Base-by-base conservation (phyloP, 768 basidiomycete species). In the Coprinellus aureogranulatus region DNA sequence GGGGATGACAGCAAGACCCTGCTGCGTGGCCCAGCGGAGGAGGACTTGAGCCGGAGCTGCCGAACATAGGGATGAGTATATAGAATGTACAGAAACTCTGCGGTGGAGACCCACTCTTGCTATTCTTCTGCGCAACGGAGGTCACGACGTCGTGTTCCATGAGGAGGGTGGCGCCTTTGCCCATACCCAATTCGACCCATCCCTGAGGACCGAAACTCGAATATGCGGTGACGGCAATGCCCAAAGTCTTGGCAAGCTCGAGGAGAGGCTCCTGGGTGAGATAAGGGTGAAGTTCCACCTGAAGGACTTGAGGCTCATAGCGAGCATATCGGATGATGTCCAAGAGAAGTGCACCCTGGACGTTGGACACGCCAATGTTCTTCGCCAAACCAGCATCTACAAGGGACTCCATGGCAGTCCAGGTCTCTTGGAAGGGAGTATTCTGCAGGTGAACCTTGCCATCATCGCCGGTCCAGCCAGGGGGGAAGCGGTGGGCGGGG, bases 271-370 rank as follows among this genome's bases (percentile, higher is more conserved):
- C 73, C 63, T 89, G 85, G 5, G 82, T 79, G 58, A 88, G 78
- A 70, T 85, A 88, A 3, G 89, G 89, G 69, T 92, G 90, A 2
- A 84, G 70, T 70, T 86, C 84, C 20, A 87, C 79, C 67, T 90
- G 89, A 63, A 90, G 85, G 16, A 83, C 78, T 34, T 83, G 83
- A 18, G 89, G 87, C n/a, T 80, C 73, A 62, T 88, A 77, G 62
- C 84, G 83, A 52, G 92, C 92, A 67, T 93, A 93, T 58, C 85
- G 87, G 52, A 89, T 74, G 54, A 94, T 77, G 64, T 94, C 93
- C 47, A 87, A 73, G 64, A 94, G 77, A 53, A 92, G 69, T 11
- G 82, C 77, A 9, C 89, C 89, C 62, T 82, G 80, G 74, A 82
- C 86, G 75, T 94, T 94, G 66, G 25, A 28, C 18, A 51, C 49